phyloP scores from a whole-genome alignment of 2,329 filamentous ascomycete genomes.

The Botrytis fabae region DNA sequence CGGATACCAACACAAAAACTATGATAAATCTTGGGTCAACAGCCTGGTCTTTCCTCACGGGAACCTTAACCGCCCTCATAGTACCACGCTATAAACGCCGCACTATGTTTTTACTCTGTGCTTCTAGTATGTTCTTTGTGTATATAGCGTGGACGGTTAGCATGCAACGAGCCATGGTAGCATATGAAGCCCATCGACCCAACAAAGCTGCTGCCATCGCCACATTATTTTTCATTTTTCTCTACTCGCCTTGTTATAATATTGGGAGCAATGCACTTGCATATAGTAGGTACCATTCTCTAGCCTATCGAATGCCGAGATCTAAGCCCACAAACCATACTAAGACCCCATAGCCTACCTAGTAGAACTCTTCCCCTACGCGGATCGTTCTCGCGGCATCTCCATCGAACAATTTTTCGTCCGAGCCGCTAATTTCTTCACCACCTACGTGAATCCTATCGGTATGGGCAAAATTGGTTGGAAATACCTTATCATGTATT shows the following conservation, averaged over 20 bases:
- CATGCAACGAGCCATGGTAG: conserved; percentile 44
- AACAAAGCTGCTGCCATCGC: conserved; percentile 33
- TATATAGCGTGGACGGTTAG: conserved; percentile 59
- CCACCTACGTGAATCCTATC: conserved; percentile 49
- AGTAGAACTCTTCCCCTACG: conserved; percentile 60
- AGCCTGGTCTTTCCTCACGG: conserved; percentile 49
- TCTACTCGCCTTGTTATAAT: conserved; percentile 61
- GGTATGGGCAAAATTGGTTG: conserved; percentile 39
- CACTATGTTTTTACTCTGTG: conserved; percentile 54
- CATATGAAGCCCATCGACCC: conserved; percentile 37
- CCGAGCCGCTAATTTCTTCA: conserved; percentile 40
- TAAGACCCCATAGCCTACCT: conserved; percentile 48
- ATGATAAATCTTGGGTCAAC: conserved; percentile 49
- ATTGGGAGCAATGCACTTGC: conserved; percentile 67
- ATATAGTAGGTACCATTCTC: conserved; percentile 49
- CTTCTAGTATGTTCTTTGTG: conserved; percentile 52
- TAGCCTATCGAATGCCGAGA: neutral
- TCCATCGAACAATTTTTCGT: conserved; percentile 40
- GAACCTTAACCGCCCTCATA: conserved; percentile 45
- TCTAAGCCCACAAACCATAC: neutral
- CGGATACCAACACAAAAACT: conserved; percentile 42
- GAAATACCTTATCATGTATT: conserved; percentile 44
- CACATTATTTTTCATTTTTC: conserved; percentile 59
- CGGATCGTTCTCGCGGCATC: conserved; percentile 37
- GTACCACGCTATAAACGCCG: conserved; percentile 49